Conservation (phyloP, 2,329 filamentous ascomycete species). For the Pyrenochaeta sp. region DNA sequence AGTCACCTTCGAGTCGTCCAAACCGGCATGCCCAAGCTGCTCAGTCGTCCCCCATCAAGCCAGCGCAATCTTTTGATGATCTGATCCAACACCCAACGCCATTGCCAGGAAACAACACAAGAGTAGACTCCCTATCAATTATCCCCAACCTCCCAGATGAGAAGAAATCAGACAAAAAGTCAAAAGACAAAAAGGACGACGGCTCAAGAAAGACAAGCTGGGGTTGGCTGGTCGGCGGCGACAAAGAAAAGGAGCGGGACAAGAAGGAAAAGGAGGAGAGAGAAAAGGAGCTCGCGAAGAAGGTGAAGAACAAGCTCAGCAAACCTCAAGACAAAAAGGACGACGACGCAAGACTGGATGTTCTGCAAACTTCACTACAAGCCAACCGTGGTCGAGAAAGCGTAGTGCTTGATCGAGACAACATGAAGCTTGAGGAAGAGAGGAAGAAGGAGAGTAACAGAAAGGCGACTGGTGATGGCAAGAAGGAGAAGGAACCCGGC, state of each 20-base stretch:
- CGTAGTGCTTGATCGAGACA: constrained; percentile 81
- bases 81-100: constrained; percentile 72
- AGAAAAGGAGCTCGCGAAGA: constrained; percentile 51
- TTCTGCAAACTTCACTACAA: constrained; percentile 88
- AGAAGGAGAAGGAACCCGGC: constrained; percentile 87
- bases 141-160: constrained; percentile 79
- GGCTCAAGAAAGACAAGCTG: constrained; percentile 78
- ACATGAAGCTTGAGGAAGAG: constrained; percentile 78
- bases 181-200: constrained; percentile 76
- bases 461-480: constrained; percentile 72
- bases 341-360: constrained; percentile 84
- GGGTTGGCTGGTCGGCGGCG: constrained; percentile 76
- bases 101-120: constrained; percentile 71
- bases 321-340: constrained; percentile 66
- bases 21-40: constrained; percentile 43
- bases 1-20: constrained; percentile 27
- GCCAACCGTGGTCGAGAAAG: constrained; percentile 75
- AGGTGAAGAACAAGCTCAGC: constrained; percentile 69
- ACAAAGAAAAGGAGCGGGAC: constrained; percentile 74
- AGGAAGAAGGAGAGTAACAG: constrained; percentile 81
- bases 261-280: constrained; percentile 57
- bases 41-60: constrained; percentile 49
- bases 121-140: constrained; percentile 80
- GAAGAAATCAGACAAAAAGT: constrained; percentile 75
- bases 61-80: constrained; percentile 67